These are phyloP conservation scores for Podospora comata DNA, from an alignment of 495 filamentous ascomycete genomes.

Conservation along the genomic window DNA sequence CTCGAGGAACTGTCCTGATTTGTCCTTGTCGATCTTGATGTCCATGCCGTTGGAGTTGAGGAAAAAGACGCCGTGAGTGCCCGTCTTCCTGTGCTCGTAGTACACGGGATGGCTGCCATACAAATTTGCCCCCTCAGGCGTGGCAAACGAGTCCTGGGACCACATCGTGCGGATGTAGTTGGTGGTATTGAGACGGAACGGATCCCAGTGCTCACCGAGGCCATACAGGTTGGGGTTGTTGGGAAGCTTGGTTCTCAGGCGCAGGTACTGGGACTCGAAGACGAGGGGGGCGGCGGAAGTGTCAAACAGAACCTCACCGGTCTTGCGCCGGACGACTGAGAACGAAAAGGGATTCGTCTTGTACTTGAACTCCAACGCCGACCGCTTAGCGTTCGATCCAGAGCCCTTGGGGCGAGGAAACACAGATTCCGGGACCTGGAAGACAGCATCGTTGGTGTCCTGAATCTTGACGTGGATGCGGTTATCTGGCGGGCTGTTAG, in stretches of 20 bases:
- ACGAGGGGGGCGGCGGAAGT: constrained; percentile 65
- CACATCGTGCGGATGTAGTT: constrained; percentile 80
- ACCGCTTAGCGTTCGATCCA: constrained; percentile 27
- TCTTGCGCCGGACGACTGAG: constrained; percentile 58
- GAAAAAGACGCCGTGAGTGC: constrained; percentile 80
- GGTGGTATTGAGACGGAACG: constrained; percentile 65
- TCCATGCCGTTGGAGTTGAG: constrained; percentile 87
- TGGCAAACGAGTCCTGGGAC: constrained; percentile 68
- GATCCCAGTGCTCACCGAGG: constrained; percentile 74
- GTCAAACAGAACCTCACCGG: constrained; percentile 74
- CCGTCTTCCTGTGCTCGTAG: constrained; percentile 67
- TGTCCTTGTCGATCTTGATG: constrained; percentile 69
- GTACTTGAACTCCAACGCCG: constrained; percentile 64
- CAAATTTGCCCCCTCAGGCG: constrained; percentile 56
- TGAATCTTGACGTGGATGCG: constrained; percentile 82
- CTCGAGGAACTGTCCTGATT: constrained; percentile 69
- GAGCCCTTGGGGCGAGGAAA: constrained; percentile 57
- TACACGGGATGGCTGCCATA: constrained; percentile 86
- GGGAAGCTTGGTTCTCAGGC: constrained; percentile 67
- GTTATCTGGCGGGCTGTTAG: constrained; percentile 46
- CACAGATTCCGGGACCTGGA: constrained; percentile 73
- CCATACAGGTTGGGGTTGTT: constrained; percentile 71
- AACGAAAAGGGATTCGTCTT: constrained; percentile 72
- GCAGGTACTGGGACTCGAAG: constrained; percentile 77
- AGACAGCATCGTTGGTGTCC: constrained; percentile 69